A percentile compares a stretch with the other conserved stretches of the same genome.
These are phyloP conservation scores for Claviceps paspali DNA, from an alignment of 2,329 filamentous ascomycete genomes.

Conservation along the genomic window DNA sequence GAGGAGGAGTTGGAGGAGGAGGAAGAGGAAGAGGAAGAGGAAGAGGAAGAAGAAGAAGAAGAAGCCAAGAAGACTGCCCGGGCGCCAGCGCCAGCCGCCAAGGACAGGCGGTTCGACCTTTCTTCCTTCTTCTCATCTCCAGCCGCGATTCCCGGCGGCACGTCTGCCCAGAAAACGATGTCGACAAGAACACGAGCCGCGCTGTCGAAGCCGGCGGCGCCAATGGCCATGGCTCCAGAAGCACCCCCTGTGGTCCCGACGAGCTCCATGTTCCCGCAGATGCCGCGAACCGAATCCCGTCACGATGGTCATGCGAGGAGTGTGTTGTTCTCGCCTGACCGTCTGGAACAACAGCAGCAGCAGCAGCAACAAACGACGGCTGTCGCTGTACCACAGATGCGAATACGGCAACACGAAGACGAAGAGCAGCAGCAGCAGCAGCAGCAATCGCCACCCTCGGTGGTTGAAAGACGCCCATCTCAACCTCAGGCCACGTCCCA, in stretches of 20 bases:
- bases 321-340: constrained; percentile 22
- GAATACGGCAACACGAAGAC: not conserved
- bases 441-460: not conserved
- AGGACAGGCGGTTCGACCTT: constrained; percentile 28
- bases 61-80: constrained; percentile 5
- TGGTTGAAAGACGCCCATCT: constrained; percentile 7
- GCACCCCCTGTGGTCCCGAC: constrained; percentile 14
- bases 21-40: no score
- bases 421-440: not conserved
- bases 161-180: constrained; percentile 18
- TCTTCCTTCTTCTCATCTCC: constrained; percentile 45
- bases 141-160: constrained; percentile 22
- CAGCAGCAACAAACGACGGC: no score
- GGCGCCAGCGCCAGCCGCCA: constrained; percentile 11
- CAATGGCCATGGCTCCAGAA: constrained; percentile 8
- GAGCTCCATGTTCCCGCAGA: constrained; percentile 25
- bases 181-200: constrained; percentile 12
- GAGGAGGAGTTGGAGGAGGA: no score
- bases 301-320: constrained; percentile 12
- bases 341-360: not conserved
- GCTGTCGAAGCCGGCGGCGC: not conserved
- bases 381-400: not conserved
- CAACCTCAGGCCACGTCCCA: constrained; percentile 21
- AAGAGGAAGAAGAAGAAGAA: constrained; percentile 8
- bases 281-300: constrained; percentile 17